Evolutionary conservation across 768 basidiomycete genomes (phyloP).

Genomic region (Tylopilus vinaceipallidus): DNA sequence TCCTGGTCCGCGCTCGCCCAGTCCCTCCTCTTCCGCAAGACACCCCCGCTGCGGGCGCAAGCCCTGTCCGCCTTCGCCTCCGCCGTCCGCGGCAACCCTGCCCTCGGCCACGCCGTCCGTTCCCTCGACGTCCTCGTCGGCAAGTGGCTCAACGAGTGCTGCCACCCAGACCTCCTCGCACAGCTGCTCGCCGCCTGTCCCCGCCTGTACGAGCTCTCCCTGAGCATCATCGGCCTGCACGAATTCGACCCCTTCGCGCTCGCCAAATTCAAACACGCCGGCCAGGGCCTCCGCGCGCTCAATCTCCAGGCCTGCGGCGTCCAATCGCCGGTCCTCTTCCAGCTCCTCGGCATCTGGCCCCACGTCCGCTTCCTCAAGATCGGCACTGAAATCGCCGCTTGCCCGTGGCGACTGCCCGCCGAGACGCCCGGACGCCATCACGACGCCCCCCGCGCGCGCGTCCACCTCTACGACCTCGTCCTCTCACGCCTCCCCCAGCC

Average conservation of each 20-base stretch:
- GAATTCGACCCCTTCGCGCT: slow-evolving; percentile 29
- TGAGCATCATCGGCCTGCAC: slow-evolving; percentile 27
- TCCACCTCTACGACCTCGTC: slow-evolving; percentile 42
- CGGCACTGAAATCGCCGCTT: slow-evolving; percentile 36
- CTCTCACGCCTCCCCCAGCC: slow-evolving; percentile 35
- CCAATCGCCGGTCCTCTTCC: slow-evolving; percentile 44
- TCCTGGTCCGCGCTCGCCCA: slow-evolving; percentile 31
- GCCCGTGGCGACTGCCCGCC: slow-evolving; percentile 28
- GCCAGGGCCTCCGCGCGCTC: slow-evolving; percentile 33
- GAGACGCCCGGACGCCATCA: slow-evolving; percentile 2
- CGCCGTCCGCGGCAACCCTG: slow-evolving; percentile 11
- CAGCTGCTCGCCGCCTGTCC: slow-evolving; percentile 27
- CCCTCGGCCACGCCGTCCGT: slow-evolving; percentile 18
- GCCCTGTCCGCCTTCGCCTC: slow-evolving; percentile 17
- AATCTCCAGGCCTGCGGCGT: slow-evolving; percentile 34
- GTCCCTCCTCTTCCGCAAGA: slow-evolving; percentile 28
- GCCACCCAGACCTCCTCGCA: slow-evolving; percentile 11
- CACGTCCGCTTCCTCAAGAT: slow-evolving; percentile 38
- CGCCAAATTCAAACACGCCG: slow-evolving; percentile 20
- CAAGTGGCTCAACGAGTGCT: not conserved
- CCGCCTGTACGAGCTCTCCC: slow-evolving; percentile 34
- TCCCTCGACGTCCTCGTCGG: slow-evolving; percentile 25
- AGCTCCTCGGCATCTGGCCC: slow-evolving; percentile 40
- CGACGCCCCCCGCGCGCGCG: slow-evolving; percentile 12
- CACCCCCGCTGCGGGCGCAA: slow-evolving; percentile 4